Conservation (phyloP, 768 basidiomycete genomes). For the Agrocybe chaxingu region DNA sequence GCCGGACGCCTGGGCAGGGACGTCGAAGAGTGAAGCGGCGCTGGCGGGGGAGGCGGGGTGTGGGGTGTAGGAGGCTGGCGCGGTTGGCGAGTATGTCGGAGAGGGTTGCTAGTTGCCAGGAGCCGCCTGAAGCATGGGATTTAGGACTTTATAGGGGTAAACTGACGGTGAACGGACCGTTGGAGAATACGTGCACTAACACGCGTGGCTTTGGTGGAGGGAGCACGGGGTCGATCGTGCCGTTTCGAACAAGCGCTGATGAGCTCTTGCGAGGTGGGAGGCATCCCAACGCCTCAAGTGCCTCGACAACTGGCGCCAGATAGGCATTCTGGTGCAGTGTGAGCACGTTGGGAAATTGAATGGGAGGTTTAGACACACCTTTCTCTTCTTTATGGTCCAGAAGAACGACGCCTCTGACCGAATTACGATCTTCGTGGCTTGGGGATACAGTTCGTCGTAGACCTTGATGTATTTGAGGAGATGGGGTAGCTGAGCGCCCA, state of each 20-base stretch:
- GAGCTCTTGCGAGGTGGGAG: conserved; percentile 16
- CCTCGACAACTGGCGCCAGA: conserved; percentile 33
- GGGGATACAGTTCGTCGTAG: conserved; percentile 40
- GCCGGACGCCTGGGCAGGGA: conserved; percentile 42
- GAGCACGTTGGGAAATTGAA: not conserved
- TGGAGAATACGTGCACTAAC: conserved; percentile 46
- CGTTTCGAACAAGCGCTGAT: not conserved
- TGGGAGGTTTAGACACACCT: conserved; percentile 23
- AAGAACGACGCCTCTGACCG: conserved; percentile 34
- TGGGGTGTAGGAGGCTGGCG: conserved; percentile 1
- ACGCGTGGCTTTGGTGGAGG: conserved; percentile 25
- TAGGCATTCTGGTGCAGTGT: conserved; percentile 20
- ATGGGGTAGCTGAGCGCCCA: conserved; percentile 44
- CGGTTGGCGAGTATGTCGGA: conserved; percentile 26
- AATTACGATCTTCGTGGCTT: conserved; percentile 38
- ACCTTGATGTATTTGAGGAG: conserved; percentile 41
- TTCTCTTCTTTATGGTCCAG: conserved; percentile 25
- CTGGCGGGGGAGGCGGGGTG: conserved; percentile 17
- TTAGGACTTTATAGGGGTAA: not conserved
- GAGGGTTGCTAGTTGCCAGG: conserved; percentile 32
- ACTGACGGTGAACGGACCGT: conserved; percentile 27
- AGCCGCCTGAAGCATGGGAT: conserved; percentile 32
- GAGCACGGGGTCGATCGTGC: conserved; percentile 4
- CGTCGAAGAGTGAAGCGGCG: conserved; percentile 43
- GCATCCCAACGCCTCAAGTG: conserved; percentile 33